phyloP scores from a whole-genome alignment of 371 early-diverging fungal species.

The Zancudomyces culisetae region DNA sequence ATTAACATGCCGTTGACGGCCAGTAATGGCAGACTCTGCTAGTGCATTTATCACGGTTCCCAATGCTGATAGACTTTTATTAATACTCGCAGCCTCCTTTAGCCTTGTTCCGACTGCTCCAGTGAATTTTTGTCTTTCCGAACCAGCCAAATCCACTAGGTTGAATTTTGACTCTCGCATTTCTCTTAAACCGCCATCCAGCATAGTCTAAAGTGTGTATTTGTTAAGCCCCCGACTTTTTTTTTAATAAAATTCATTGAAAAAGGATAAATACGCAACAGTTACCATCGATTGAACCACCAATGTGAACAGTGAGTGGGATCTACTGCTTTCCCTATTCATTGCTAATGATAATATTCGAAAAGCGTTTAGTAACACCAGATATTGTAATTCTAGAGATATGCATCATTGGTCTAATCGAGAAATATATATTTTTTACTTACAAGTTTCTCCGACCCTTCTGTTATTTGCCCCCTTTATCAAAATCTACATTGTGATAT shows the following conservation, averaged over 20 bases:
- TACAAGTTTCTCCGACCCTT: constrained; percentile 28
- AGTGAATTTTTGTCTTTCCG: constrained; percentile 65
- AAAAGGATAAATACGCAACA: not conserved
- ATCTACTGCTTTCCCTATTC: constrained; percentile 40
- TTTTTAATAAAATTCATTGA: no score
- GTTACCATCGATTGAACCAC: constrained; percentile 29
- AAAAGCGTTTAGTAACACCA: no score
- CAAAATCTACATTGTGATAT: not conserved
- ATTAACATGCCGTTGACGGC: constrained; percentile 59
- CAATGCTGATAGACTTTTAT: constrained; percentile 65
- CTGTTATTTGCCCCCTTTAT: constrained; percentile 33
- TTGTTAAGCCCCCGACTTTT: not conserved
- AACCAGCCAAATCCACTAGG: constrained; percentile 86
- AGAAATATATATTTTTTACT: not conserved
- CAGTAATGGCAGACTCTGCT: constrained; percentile 38
- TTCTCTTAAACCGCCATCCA: constrained; percentile 30
- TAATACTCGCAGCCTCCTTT: constrained; percentile 81
- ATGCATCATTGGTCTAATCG: no score
- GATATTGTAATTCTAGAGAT: no score
- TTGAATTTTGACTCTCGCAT: constrained; percentile 39
- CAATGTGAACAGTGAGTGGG: constrained; percentile 36
- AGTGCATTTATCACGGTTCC: constrained; percentile 84
- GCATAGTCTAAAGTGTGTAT: constrained; percentile 7
- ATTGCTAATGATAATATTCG: constrained; percentile 25
- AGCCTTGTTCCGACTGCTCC: constrained; percentile 54